Conservation (phyloP, 1,284 basidiomycete species). For the Leccinum pachyderme region DNA sequence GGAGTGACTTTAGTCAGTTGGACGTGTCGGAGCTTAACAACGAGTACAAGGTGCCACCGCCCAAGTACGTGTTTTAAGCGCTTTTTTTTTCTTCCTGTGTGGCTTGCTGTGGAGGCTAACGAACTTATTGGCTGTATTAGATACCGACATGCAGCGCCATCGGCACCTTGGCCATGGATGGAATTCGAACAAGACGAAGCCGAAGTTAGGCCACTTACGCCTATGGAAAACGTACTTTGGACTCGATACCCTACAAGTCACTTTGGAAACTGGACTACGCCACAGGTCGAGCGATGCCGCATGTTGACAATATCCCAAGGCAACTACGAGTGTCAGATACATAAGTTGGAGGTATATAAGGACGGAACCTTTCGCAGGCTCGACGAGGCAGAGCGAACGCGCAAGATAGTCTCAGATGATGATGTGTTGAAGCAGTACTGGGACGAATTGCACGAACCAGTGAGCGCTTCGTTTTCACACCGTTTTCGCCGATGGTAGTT, state of each 20-base stretch:
- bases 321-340: conserved; percentile 34
- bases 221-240: conserved; percentile 20
- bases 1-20: neutral
- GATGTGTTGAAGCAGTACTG: conserved; percentile 11
- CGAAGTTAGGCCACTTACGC: conserved; percentile 12
- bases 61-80: conserved; percentile 15
- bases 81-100: neutral
- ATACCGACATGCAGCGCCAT: conserved; percentile 38
- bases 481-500: neutral
- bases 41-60: conserved; percentile 17
- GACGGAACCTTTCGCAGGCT: conserved; percentile 30
- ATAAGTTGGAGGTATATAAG: conserved; percentile 42
- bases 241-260: conserved; percentile 44
- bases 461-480: conserved; percentile 9
- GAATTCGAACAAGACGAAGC: conserved; percentile 27
- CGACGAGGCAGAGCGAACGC: conserved; percentile 1
- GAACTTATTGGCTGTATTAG: conserved; percentile 7
- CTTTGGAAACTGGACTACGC: conserved; percentile 52
- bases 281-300: conserved; percentile 42
- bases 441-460: conserved; percentile 16
- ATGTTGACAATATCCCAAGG: conserved; percentile 31
- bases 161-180: conserved; percentile 40
- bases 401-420: conserved; percentile 7
- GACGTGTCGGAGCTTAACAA: conserved; percentile 14
- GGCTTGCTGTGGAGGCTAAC: neutral